Conservation (phyloP, 352 stramenopile species). For the Globisporangium yorkense region DNA sequence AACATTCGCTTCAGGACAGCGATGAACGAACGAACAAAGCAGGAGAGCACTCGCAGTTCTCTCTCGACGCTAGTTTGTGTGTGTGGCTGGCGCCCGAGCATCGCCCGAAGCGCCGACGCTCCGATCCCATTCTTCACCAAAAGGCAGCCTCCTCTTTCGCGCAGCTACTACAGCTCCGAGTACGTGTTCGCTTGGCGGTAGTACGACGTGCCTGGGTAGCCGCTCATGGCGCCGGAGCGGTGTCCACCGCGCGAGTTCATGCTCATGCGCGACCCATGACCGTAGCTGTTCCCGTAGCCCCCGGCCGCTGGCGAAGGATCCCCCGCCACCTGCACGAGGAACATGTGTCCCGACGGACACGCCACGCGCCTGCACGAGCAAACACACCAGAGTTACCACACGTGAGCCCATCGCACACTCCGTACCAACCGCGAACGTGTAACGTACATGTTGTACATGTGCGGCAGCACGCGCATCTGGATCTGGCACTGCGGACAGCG, state of each 20-base stretch:
- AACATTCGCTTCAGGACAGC: no score
- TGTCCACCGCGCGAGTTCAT: slow-evolving; percentile 16
- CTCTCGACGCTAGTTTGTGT: no score
- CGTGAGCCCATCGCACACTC: background rate
- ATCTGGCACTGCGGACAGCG: slow-evolving; percentile 83
- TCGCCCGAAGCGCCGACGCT: no score
- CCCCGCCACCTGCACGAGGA: slow-evolving; percentile 72
- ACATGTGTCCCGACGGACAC: slow-evolving; percentile 82
- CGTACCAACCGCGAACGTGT: no score
- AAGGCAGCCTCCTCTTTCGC: background rate
- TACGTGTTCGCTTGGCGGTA: slow-evolving; percentile 46
- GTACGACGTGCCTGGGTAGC: slow-evolving; percentile 46
- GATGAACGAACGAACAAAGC: no score
- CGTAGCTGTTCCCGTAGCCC: slow-evolving; percentile 10
- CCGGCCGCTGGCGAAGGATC: slow-evolving; percentile 16
- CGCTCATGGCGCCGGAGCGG: slow-evolving; percentile 32
- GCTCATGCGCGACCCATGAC: slow-evolving; percentile 20
- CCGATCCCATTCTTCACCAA: background rate
- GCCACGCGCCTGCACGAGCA: slow-evolving; percentile 50
- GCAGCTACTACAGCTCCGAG: slow-evolving; percentile 38
- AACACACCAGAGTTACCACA: slow-evolving; percentile 1
- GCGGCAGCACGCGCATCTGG: slow-evolving; percentile 80
- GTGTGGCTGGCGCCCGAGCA: no score
- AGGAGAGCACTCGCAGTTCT: no score
- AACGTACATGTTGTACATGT: slow-evolving; percentile 89